Conservation (phyloP, 495 filamentous ascomycete species). For the Penicillium longicatenatum region DNA sequence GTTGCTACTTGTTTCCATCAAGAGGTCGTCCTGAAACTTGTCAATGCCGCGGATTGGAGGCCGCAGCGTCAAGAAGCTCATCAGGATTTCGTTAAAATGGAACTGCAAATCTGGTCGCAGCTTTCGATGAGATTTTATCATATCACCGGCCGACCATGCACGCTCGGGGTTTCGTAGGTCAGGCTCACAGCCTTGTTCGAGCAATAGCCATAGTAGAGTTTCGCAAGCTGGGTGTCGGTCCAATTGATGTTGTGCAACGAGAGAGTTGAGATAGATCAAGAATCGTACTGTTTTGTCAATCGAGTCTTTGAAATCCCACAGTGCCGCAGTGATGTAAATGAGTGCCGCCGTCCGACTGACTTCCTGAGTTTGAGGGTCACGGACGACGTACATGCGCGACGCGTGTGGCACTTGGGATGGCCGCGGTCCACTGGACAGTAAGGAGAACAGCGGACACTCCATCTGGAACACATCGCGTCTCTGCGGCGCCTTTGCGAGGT, state of each 20-base stretch:
- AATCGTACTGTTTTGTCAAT: slow-evolving; percentile 38
- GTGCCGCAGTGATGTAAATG: slow-evolving; percentile 43
- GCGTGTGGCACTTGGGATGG: slow-evolving; percentile 44
- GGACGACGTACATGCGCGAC: slow-evolving; percentile 44
- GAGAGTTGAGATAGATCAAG: slow-evolving; percentile 27
- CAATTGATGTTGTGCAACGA: slow-evolving; percentile 37
- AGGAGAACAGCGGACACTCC: slow-evolving; percentile 42
- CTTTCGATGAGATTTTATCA: slow-evolving; percentile 39
- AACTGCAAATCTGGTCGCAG: slow-evolving; percentile 46
- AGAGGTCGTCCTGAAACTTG: slow-evolving; percentile 37
- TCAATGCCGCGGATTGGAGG: slow-evolving; percentile 37
- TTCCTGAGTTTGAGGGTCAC: slow-evolving; percentile 38
- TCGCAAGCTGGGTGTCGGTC: slow-evolving; percentile 44
- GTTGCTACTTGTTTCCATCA: not conserved
- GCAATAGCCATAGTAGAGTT: slow-evolving; percentile 45
- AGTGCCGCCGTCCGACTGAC: slow-evolving; percentile 41
- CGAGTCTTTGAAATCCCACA: slow-evolving; percentile 43
- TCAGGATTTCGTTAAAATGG: slow-evolving; percentile 46
- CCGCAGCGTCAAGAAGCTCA: slow-evolving; percentile 39
- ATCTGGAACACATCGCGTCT: slow-evolving; percentile 40
- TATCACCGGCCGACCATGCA: slow-evolving; percentile 42
- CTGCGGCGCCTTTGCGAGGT: slow-evolving; percentile 32
- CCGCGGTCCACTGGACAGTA: slow-evolving; percentile 48
- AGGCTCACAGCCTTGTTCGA: slow-evolving; percentile 40
- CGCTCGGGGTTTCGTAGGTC: slow-evolving; percentile 44